phyloP scores from a whole-genome alignment of 2,329 filamentous ascomycete genomes.

The Thelonectria olida region DNA sequence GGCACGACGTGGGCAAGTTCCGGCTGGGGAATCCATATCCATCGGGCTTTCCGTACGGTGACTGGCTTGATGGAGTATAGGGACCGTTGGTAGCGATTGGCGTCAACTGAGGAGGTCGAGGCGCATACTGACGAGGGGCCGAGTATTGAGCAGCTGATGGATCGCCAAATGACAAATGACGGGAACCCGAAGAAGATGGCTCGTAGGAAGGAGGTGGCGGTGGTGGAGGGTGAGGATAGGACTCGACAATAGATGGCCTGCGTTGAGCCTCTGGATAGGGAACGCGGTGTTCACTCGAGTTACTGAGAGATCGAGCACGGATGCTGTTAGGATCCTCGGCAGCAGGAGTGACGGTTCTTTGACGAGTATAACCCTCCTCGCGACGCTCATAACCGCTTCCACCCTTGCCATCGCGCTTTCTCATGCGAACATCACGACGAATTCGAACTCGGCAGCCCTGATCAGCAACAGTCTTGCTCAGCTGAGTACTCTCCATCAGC shows the following conservation, averaged over 20 bases:
- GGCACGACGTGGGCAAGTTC: constrained; percentile 40
- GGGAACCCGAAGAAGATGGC: constrained; percentile 35
- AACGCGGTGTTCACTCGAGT: constrained; percentile 60
- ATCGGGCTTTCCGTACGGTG: constrained; percentile 50
- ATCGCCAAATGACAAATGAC: constrained; percentile 50
- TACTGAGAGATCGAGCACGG: constrained; percentile 69
- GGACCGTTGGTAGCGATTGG: constrained; percentile 46
- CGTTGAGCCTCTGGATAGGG: constrained; percentile 55
- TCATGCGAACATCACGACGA: constrained; percentile 91
- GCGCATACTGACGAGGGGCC: constrained; percentile 48
- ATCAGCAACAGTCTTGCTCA: constrained; percentile 92
- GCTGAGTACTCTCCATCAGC: constrained; percentile 84
- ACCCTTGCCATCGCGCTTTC: constrained; percentile 79
- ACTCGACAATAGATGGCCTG: constrained; percentile 59
- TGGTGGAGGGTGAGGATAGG: constrained; percentile 47
- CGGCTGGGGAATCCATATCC: constrained; percentile 49
- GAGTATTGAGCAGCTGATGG: constrained; percentile 45
- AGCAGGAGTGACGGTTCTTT: constrained; percentile 48
- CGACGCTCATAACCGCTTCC: constrained; percentile 63
- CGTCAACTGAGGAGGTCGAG: constrained; percentile 47
- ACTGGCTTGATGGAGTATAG: constrained; percentile 48
- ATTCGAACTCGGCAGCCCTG: constrained; percentile 97
- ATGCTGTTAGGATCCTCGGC: constrained; percentile 44
- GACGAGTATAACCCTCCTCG: constrained; percentile 67
- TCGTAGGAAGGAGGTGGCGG: constrained; percentile 50